phyloP scores from a whole-genome alignment of 495 filamentous ascomycete species.

The Jackrogersella minutella region DNA sequence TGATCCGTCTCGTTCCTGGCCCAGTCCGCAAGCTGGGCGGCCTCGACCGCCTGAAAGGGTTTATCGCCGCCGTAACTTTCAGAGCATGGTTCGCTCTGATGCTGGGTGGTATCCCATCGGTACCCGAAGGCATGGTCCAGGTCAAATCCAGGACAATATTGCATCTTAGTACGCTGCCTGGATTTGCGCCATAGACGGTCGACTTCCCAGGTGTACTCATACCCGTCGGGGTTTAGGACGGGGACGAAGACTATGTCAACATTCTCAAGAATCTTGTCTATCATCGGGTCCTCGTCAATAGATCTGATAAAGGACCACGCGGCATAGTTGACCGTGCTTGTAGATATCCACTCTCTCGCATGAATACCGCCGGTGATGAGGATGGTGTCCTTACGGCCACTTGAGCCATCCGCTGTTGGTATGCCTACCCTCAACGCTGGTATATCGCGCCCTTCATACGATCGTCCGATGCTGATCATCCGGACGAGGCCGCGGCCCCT shows the following conservation, averaged over 20 bases:
- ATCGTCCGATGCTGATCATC: slow-evolving; percentile 77
- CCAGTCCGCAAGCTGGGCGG: slow-evolving; percentile 80
- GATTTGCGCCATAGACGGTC: slow-evolving; percentile 98
- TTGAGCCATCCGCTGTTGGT: slow-evolving; percentile 48
- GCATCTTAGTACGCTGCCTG: slow-evolving; percentile 80
- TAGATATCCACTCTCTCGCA: slow-evolving; percentile 95
- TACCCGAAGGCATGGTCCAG: slow-evolving; percentile 86
- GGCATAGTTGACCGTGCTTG: slow-evolving; percentile 88
- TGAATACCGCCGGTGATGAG: slow-evolving; percentile 86
- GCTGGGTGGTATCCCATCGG: slow-evolving; percentile 77
- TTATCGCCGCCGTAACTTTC: slow-evolving; percentile 87
- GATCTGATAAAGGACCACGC: slow-evolving; percentile 88
- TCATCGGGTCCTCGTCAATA: slow-evolving; percentile 70
- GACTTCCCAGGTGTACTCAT: slow-evolving; percentile 89
- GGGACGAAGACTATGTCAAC: slow-evolving; percentile 93
- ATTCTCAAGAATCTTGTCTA: slow-evolving; percentile 77
- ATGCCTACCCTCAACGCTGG: slow-evolving; percentile 81
- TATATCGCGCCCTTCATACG: slow-evolving; percentile 88
- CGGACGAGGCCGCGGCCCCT: slow-evolving; percentile 70
- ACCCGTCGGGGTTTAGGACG: slow-evolving; percentile 91
- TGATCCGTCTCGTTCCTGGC: slow-evolving; percentile 81
- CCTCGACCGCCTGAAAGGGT: slow-evolving; percentile 86
- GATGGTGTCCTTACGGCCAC: slow-evolving; percentile 70
- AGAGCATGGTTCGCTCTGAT: slow-evolving; percentile 82
- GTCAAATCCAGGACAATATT: slow-evolving; percentile 87